These are phyloP conservation scores for Trichoderma guizhouense DNA, from an alignment of 2,329 filamentous ascomycete genomes.

Conservation along the genomic window DNA sequence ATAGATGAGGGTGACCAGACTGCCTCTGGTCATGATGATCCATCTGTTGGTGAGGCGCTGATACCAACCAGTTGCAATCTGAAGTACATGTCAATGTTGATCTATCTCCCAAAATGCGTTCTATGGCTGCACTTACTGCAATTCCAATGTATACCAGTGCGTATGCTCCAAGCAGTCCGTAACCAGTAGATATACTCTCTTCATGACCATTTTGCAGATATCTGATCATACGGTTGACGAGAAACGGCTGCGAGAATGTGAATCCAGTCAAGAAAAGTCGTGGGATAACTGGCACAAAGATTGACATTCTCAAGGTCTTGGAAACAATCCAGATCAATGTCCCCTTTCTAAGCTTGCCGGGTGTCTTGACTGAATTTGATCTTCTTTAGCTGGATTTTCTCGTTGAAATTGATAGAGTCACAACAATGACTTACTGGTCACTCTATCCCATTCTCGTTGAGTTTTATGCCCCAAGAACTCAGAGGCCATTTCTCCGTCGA, in stretches of 20 bases:
- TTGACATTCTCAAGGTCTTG: background rate
- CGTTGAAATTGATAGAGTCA: background rate
- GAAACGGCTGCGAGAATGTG: background rate
- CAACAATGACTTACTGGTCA: background rate
- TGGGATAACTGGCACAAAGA: background rate
- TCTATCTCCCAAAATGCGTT: background rate
- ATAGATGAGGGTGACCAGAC: background rate
- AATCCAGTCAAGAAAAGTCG: background rate
- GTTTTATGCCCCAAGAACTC: background rate
- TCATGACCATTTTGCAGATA: background rate
- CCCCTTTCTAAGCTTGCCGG: background rate
- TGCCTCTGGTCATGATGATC: background rate
- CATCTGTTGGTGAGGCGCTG: background rate
- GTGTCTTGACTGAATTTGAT: background rate
- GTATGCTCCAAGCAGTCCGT: background rate
- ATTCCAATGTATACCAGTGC: background rate
- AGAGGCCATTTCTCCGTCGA: background rate
- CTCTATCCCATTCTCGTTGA: background rate
- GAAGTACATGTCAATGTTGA: background rate
- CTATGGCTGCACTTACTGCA: background rate
- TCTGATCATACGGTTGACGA: background rate
- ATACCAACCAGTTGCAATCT: background rate
- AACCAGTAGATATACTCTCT: background rate
- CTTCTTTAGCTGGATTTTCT: background rate
- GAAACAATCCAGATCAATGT: background rate